Evolutionary conservation across 2,329 filamentous ascomycete species (phyloP), one percentile per base, ranked within the genome.

Genomic region (Podosphaera leucotricha): DNA sequence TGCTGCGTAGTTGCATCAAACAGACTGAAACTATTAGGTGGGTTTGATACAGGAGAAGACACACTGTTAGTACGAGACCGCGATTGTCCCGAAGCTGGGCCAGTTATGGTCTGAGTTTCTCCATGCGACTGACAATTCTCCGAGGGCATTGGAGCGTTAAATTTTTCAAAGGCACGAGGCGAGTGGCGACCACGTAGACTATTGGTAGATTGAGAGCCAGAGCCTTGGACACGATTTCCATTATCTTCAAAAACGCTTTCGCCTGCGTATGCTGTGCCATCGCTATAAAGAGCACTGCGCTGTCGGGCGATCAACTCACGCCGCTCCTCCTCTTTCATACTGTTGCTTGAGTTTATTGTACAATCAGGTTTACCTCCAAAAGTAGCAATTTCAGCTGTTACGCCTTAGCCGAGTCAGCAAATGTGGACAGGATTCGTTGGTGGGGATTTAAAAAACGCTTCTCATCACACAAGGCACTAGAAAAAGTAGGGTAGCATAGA

Each of bases 301-400:
- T 95, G 90, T 58, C 87, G 86, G 54, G 86, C 82, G 62, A 95
- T 92, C 61, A 95, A 71, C 55, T 95, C 87, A 55, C 87, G 84
- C 55, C 87, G 87, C 58, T 93, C 86, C 56, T 94, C 86, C 66
- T 95, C 90, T 59, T 80, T 92, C 80, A 93, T 81, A 58, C 67
- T 64, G 55, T 77, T 71, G 60, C 74, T 77, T 44, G 83, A 83
- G 65, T 82, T 90, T 65, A 85, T 72, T 55, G 82, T 78, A 60
- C 83, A 81, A 58, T 90, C 83, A 59, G 79, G 77, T 68, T 94
- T 94, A 68, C 68, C 71, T 56, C 69, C 75, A 57, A 59, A 55
- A 47, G 64, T 65, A 61, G 75, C 73, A 61, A 78, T 70, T 60
- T 79, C 75, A 67, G 72, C 68, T 69, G 74, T 61, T 62, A 75